Base-by-base conservation (phyloP, 129 eudicot genomes). In the Cynara cardunculus region DNA sequence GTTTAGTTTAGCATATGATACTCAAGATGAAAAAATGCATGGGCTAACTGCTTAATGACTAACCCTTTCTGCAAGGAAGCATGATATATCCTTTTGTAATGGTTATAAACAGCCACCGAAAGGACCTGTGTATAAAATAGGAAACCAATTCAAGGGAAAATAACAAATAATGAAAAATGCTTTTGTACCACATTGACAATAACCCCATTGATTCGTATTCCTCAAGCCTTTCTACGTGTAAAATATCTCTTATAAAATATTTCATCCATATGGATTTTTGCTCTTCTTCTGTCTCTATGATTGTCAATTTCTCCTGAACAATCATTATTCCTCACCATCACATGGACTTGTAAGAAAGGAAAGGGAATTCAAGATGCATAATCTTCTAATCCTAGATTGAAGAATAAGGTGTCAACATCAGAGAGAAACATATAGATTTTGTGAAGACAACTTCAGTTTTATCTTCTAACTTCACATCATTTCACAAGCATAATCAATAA, bases 61-160 rank as follows among this genome's bases (percentile, higher is more conserved):
- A 86, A 93, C 98, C 97, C 89, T 85, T 87, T 92, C 82, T 71
- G 79, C 76, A 87, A 76, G 69, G 94, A 89, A 41, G 83, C 91
- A 26, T 92, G 91, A 69, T 86, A 85, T 73, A 95, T 92, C 90
- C 99, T 90, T 81, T 95, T 95, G 87, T 95, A 95, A 75, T 95
- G 99, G 83, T 95, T 95, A 85, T 95, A 89, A 67, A 95, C 99
- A 81, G 97, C 99, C 80, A 95, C 99, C 4, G 99, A 92, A 75
- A 95, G 90, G 68, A 92, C 99, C 99, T 95, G 86, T 25, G 26
- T 37, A 61, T 49, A 78, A 25, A 75, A 80, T 21, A 11, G 34
- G 41, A 41, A 44, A 35, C 71, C 74, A 30, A 32, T 74, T 74
- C 37, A 71, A 44, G n/a, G 14, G 6, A 39, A 41, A 74, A 25